Evolutionary conservation across 768 basidiomycete genomes (phyloP), one percentile per base, ranked within the genome.

Genomic region (Agrocybe chaxingu): DNA sequence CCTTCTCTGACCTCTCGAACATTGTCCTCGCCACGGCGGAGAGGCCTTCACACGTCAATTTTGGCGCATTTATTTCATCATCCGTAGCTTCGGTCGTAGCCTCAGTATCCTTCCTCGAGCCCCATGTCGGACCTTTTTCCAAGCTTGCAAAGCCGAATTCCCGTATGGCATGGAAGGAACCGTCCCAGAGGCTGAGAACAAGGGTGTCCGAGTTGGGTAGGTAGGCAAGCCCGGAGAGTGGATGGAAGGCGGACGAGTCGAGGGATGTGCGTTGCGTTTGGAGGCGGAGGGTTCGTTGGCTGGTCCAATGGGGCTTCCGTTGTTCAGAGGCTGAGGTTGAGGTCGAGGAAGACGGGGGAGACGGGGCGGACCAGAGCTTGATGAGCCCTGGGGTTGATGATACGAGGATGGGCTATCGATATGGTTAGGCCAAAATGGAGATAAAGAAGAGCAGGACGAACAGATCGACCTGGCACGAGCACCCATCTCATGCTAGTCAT

Each of bases 81-180:
- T 24, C 24, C 24, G 5, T 24, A 24, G 24, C 24, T 5, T 24
- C 24, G 5, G 24, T 24, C 24, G 24, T 5, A 24, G 24, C 24
- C 5, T 24, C 24, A 24, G 24, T 24, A 24, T 24, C 24, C 24
- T 24, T 24, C 5, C 24, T 24, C 24, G 24, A 24, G 5, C 24
- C 24, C 24, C 19, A 29, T 33, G 39, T 8, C 10, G 42, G 10
- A 36, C 39, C 30, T 42, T 47, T 13, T 60, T 52, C 35, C 70
- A 60, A 29, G 47, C 53, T 68, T 76, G 83, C 68, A 5, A 52
- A 55, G 18, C 78, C 77, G 29, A 89, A 16, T 46, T 72, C 64
- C 57, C 79, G 74, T 48, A 90, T 62, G 43, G 76, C 76, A 59
- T 87, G 82, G 58, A 88, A 75, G 7, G 86, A 83, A 0, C 89